Evolutionary conservation across 2,329 filamentous ascomycete genomes (phyloP).

Genomic region (Bisporella sp.): DNA sequence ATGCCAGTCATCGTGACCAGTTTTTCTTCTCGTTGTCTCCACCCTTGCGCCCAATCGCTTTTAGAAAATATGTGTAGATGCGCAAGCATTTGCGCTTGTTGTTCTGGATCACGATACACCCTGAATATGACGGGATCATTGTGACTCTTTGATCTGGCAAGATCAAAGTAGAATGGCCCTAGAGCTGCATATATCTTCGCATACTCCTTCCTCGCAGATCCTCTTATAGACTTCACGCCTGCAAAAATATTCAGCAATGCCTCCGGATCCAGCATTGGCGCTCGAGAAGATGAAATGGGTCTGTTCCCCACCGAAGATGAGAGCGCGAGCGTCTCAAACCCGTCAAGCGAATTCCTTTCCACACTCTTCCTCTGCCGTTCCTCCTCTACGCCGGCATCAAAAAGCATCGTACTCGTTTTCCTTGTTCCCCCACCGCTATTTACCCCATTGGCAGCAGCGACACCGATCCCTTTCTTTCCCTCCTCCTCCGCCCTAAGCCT

Average conservation of each 20-base stretch:
- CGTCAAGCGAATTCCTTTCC: constrained; percentile 44
- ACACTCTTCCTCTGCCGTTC: constrained; percentile 40
- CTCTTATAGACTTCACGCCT: constrained; percentile 69
- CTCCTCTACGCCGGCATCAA: constrained; percentile 66
- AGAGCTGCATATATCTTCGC: constrained; percentile 85
- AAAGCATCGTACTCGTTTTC: constrained; percentile 53
- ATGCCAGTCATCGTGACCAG: constrained; percentile 68
- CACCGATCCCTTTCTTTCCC: constrained; percentile 26
- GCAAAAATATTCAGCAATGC: constrained; percentile 64
- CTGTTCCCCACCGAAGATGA: constrained; percentile 30
- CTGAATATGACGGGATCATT: constrained; percentile 80
- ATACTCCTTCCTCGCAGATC: constrained; percentile 82
- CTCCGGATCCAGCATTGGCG: constrained; percentile 49
- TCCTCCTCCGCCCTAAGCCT: constrained; percentile 30
- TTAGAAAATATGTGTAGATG: constrained; percentile 73
- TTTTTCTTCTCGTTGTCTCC: constrained; percentile 62
- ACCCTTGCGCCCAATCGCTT: constrained; percentile 75
- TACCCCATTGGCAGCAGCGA: constrained; percentile 13
- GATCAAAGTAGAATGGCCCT: constrained; percentile 81
- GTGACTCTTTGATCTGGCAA: constrained; percentile 64
- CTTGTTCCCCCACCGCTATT: constrained; percentile 15
- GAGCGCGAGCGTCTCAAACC: constrained; percentile 73
- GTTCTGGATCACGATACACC: constrained; percentile 79
- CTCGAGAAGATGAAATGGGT: constrained; percentile 21
- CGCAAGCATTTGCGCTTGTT: constrained; percentile 82